Percentiles rank a stretch among this genome's conserved stretches.
phyloP scores from a whole-genome alignment of 257 asterid genomes.

The Gentiana straminea region DNA sequence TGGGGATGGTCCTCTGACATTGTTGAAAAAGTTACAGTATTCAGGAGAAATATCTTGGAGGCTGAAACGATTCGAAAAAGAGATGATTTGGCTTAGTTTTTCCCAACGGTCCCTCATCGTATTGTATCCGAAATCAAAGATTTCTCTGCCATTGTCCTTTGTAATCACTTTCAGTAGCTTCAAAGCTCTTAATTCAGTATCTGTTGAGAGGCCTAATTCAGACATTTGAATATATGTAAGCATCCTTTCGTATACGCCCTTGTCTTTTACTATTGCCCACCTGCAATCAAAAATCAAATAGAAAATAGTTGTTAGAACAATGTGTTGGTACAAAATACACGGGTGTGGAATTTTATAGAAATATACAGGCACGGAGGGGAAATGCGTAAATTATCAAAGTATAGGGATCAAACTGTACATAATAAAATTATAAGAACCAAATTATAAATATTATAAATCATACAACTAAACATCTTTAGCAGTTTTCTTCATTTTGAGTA shows the following conservation, averaged over 20 bases:
- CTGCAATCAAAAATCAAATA: conserved; percentile 14
- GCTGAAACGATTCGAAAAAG: conserved; percentile 32
- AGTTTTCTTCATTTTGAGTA: no score
- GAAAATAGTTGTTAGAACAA: not conserved
- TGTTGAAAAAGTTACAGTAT: conserved; percentile 41
- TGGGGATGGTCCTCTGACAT: conserved; percentile 66
- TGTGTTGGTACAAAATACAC: no score
- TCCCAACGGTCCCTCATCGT: conserved; percentile 54
- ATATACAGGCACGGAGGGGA: no score
- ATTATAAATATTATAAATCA: no score
- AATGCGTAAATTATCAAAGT: no score
- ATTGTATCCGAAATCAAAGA: conserved; percentile 32
- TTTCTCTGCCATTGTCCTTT: conserved; percentile 23
- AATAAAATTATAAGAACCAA: no score
- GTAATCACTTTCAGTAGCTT: conserved; percentile 35
- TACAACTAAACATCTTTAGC: no score
- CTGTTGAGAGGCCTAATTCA: conserved; percentile 52
- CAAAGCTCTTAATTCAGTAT: conserved; percentile 50
- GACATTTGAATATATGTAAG: conserved; percentile 4
- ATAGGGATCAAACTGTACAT: no score
- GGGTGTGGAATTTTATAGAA: no score
- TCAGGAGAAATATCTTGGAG: conserved; percentile 42
- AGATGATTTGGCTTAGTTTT: conserved; percentile 27
- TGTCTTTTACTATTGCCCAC: conserved; percentile 64
- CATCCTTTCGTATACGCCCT: conserved; percentile 38